These are phyloP conservation scores for Solanum hybrid DNA, from an alignment of 305 asterid genomes.

Conservation along the genomic window DNA sequence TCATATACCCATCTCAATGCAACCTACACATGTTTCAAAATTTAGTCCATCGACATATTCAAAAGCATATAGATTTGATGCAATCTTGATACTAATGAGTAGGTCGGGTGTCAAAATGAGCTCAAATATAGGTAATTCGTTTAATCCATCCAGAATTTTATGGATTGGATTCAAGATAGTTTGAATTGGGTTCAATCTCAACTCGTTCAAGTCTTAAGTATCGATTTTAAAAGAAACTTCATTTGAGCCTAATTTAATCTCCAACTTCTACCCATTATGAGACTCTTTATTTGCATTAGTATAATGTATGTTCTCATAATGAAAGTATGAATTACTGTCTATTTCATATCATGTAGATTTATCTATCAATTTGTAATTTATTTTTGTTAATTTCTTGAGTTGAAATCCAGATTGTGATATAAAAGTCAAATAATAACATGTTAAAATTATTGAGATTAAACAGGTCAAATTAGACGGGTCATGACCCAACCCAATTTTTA, in stretches of 20 bases:
- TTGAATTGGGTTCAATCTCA: too few species aligned
- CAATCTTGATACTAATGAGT: neutral
- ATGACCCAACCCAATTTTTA: neutral
- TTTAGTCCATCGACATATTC: neutral
- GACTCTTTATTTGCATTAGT: neutral
- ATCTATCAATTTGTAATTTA: too few species aligned
- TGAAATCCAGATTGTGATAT: too few species aligned
- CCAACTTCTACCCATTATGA: too few species aligned
- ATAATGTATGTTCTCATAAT: neutral
- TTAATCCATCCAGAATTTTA: too few species aligned
- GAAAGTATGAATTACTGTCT: neutral
- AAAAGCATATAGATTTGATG: neutral
- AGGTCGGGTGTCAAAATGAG: neutral
- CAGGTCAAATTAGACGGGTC: neutral
- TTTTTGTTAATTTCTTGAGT: neutral
- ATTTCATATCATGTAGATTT: neutral
- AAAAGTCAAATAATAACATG: neutral
- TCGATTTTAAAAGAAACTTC: too few species aligned
- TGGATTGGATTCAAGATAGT: too few species aligned
- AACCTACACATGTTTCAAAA: neutral
- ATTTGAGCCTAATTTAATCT: neutral
- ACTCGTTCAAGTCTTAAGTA: too few species aligned
- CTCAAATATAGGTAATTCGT: neutral
- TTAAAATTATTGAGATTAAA: neutral
- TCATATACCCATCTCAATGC: slow-evolving; percentile 26